These are phyloP conservation scores for Lecanosticta acicola DNA, from an alignment of 2,329 filamentous ascomycete genomes.

Conservation along the genomic window DNA sequence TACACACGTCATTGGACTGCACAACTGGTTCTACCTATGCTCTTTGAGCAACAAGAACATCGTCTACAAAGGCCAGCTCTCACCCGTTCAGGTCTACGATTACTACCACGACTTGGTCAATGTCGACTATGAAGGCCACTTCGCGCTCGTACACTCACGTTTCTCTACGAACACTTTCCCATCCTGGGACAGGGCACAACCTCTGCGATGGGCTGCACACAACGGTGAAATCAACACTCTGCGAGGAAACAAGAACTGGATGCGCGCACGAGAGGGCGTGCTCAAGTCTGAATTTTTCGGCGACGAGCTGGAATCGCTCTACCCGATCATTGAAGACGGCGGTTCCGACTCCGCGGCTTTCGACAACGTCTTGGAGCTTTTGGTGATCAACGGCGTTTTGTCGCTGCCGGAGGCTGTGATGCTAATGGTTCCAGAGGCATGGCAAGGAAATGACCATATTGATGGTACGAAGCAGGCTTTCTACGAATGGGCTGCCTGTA, in stretches of 20 bases:
- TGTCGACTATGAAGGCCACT: constrained; percentile 95
- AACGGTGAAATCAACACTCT: constrained; percentile 98
- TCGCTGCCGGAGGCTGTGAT: constrained; percentile 94
- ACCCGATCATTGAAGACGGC: constrained; percentile 92
- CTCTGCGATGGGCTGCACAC: constrained; percentile 92
- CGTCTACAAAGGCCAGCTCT: constrained; percentile 95
- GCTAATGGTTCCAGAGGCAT: constrained; percentile 97
- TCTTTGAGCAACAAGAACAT: constrained; percentile 97
- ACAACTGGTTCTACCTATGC: constrained; percentile 99
- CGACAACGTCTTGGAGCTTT: constrained; percentile 88
- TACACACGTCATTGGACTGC: constrained; percentile 87
- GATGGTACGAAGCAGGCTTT: constrained; percentile 94
- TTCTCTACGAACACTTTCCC: constrained; percentile 99
- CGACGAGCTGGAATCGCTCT: constrained; percentile 82
- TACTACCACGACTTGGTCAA: constrained; percentile 97
- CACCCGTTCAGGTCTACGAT: constrained; percentile 91
- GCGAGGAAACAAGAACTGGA: constrained; percentile 99
- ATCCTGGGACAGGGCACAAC: constrained; percentile 96
- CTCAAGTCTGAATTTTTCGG: constrained; percentile 90
- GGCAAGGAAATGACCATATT: constrained; percentile 90
- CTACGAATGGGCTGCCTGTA: constrained; percentile 96
- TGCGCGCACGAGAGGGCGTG: constrained; percentile 91
- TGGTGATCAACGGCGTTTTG: constrained; percentile 92
- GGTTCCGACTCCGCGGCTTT: constrained; percentile 96
- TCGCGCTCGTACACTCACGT: constrained; percentile 91